These are phyloP conservation scores for Heterobasidion occidentale DNA, from an alignment of 1,284 basidiomycete species.

Conservation along the genomic window DNA sequence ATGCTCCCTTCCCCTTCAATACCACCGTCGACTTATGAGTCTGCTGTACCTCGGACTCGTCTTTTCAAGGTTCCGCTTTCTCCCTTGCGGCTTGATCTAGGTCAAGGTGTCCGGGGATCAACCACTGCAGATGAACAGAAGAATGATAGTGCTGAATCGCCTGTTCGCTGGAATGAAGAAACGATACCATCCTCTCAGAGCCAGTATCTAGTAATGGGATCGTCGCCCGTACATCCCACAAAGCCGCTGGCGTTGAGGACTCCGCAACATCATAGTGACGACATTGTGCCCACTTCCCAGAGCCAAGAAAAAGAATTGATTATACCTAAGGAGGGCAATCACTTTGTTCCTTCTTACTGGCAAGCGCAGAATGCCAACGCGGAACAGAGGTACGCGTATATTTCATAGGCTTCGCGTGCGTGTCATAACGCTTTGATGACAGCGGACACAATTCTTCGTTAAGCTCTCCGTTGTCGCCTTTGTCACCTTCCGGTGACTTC, in stretches of 20 bases:
- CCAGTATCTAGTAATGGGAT: neutral
- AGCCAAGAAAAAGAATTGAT: slow-evolving; percentile 15
- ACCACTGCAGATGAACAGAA: neutral
- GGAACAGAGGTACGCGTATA: no score
- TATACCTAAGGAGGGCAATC: neutral
- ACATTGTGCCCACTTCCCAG: slow-evolving; percentile 18
- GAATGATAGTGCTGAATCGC: neutral
- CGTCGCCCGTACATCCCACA: neutral
- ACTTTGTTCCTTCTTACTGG: neutral
- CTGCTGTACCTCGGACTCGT: no score
- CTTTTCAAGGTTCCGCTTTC: neutral
- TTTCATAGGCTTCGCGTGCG: no score
- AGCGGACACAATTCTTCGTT: neutral
- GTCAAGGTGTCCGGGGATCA: neutral
- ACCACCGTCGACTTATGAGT: no score
- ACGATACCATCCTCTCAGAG: slow-evolving; percentile 8
- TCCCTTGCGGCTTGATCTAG: neutral
- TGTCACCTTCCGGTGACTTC: neutral
- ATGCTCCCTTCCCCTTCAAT: no score
- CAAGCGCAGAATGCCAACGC: no score
- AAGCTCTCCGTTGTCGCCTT: neutral
- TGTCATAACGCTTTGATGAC: no score
- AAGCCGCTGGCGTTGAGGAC: neutral
- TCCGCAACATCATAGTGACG: neutral
- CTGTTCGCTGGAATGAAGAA: neutral